A percentile compares a stretch with the other conserved stretches of the same genome.
Conservation (phyloP, 2,329 filamentous ascomycete species). For the Pseudogymnoascus sp. region DNA sequence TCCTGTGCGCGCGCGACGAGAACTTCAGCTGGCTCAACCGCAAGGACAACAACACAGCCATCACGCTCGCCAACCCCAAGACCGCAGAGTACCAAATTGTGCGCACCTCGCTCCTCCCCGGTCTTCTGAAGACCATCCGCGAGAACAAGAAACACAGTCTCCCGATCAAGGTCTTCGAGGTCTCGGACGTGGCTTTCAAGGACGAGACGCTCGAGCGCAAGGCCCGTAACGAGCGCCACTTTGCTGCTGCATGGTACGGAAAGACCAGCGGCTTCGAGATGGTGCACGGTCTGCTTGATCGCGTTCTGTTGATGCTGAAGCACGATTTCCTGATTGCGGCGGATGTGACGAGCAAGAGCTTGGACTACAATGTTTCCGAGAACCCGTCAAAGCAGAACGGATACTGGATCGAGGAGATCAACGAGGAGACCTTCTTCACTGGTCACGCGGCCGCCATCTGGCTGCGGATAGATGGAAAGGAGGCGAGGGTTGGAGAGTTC, state of each 20-base stretch:
- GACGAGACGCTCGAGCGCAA: constrained; percentile 74
- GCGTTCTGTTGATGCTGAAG: constrained; percentile 86
- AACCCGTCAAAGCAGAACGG: constrained; percentile 56
- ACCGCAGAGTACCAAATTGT: constrained; percentile 91
- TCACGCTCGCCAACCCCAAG: constrained; percentile 87
- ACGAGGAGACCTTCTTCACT: constrained; percentile 85
- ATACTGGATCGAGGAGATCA: constrained; percentile 92
- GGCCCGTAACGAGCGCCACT: constrained; percentile 87
- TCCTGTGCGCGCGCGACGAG: constrained; percentile 95
- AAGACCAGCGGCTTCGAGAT: constrained; percentile 93
- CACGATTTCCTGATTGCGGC: constrained; percentile 71
- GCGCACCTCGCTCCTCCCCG: constrained; percentile 76
- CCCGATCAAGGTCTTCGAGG: constrained; percentile 89
- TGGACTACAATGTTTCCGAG: constrained; percentile 46
- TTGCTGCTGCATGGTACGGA: constrained; percentile 91
- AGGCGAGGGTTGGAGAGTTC: constrained; percentile 75
- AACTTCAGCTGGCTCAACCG: constrained; percentile 95
- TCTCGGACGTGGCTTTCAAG: constrained; percentile 87
- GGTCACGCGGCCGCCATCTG: constrained; percentile 84
- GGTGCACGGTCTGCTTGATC: constrained; percentile 88
- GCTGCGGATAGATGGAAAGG: constrained; percentile 66
- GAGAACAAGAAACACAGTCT: constrained; percentile 87
- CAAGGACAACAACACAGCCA: constrained; percentile 76
- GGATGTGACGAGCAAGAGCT: constrained; percentile 45
- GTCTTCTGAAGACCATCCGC: constrained; percentile 84